Evolutionary conservation across 331 rosid genomes (phyloP).

Genomic region (Malus hybrid): DNA sequence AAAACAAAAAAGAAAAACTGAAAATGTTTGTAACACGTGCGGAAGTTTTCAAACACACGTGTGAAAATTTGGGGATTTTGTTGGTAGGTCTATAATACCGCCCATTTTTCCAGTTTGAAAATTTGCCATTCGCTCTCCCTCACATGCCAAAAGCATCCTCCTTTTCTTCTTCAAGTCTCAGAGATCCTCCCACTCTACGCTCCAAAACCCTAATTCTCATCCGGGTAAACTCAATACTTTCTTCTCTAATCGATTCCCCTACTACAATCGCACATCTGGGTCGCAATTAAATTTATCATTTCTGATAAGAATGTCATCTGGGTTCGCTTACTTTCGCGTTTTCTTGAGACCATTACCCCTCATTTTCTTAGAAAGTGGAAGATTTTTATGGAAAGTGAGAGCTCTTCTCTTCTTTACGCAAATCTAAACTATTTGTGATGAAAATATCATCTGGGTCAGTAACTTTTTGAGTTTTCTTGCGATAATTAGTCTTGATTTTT

Average conservation of each 20-base stretch:
- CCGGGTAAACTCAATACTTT: not conserved
- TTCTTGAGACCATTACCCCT: not conserved
- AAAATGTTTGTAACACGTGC: not conserved
- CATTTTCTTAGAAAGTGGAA: not conserved
- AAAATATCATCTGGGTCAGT: not conserved
- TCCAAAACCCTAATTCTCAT: not conserved
- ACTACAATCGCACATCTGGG: not conserved
- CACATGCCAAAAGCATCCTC: not conserved
- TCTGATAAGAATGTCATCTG: not conserved
- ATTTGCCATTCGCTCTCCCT: slow-evolving; percentile 26
- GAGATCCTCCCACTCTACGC: not conserved
- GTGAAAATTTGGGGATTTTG: not conserved
- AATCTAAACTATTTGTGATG: not conserved
- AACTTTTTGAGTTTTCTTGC: not conserved
- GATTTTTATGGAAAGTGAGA: not conserved
- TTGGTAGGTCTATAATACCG: slow-evolving; percentile 26
- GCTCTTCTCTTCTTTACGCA: not conserved
- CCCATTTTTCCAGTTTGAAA: slow-evolving; percentile 38
- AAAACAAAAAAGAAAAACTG: too few species aligned
- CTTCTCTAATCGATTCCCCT: not conserved
- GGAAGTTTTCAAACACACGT: not conserved
- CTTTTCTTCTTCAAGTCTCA: not conserved
- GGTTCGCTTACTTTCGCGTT: not conserved
- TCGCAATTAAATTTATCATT: not conserved
- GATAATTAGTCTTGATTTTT: not conserved